Conservation (phyloP, 2,329 filamentous ascomycete species). For the Colletotrichum chrysophilum region DNA sequence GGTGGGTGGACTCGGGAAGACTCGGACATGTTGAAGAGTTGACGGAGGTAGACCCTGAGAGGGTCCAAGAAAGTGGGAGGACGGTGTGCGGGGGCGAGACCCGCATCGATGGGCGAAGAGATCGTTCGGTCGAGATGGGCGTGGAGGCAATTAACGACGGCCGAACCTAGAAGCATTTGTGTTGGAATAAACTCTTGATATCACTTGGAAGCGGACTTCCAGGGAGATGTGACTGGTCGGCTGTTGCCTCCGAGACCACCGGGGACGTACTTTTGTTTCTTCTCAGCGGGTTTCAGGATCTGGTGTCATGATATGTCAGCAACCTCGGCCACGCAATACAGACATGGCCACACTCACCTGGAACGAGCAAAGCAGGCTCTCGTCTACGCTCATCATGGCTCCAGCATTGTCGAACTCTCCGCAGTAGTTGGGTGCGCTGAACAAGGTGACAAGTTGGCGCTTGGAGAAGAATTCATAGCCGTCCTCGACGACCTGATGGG, state of each 20-base stretch:
- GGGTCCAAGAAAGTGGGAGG: conserved; percentile 11
- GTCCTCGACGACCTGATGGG: conserved; percentile 98
- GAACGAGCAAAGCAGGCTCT: conserved; percentile 98
- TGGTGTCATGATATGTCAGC: conserved; percentile 40
- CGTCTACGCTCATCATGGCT: conserved; percentile 99
- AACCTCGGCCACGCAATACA: background rate
- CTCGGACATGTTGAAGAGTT: conserved; percentile 21
- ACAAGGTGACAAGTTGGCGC: conserved; percentile 94
- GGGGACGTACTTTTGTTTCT: conserved; percentile 99
- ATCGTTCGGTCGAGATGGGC: conserved; percentile 10
- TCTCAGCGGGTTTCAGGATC: conserved; percentile 99
- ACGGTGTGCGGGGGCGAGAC: background rate
- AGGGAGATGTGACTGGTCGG: conserved; percentile 70
- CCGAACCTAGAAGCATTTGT: conserved; percentile 88
- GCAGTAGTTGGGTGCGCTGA: conserved; percentile 98
- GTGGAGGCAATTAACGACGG: conserved; percentile 74
- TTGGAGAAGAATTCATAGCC: conserved; percentile 99
- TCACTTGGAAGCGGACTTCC: conserved; percentile 71
- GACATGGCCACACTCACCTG: conserved; percentile 65
- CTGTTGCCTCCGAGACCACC: conserved; percentile 73
- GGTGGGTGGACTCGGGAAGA: conserved; percentile 18
- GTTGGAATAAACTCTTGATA: conserved; percentile 74
- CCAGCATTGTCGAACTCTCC: conserved; percentile 99
- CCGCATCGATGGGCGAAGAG: conserved; percentile 1
- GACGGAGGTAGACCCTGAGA: background rate